Conservation (phyloP, 2,329 filamentous ascomycete species). For the Aspergillus niger region DNA sequence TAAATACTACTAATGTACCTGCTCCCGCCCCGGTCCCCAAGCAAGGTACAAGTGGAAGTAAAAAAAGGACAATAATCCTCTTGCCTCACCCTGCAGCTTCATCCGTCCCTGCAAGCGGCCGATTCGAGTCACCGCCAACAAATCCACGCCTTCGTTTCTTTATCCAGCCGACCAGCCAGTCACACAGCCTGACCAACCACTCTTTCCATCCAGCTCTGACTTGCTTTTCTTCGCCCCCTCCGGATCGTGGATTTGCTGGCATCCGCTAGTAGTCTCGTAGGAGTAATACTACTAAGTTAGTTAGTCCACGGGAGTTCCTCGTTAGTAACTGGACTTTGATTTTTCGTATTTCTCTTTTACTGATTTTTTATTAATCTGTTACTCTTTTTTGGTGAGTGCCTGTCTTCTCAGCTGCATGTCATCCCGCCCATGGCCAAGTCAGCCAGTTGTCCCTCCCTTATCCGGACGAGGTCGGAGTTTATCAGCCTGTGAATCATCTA, state of each 20-base stretch:
- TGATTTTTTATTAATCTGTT: not conserved
- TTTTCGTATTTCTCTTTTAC: constrained; percentile 6
- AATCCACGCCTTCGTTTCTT: not conserved
- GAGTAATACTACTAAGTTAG: no score
- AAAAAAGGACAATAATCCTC: not conserved
- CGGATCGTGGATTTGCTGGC: constrained; percentile 20
- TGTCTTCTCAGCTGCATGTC: constrained; percentile 19
- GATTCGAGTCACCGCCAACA: constrained; percentile 32
- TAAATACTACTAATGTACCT: not conserved
- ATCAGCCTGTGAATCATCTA: constrained; percentile 7
- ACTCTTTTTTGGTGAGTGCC: not conserved
- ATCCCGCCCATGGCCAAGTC: constrained; percentile 17
- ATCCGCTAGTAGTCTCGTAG: constrained; percentile 2
- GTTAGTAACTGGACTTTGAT: constrained; percentile 1
- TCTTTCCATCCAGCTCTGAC: not conserved
- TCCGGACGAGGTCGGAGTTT: constrained; percentile 19
- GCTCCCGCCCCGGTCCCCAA: not conserved
- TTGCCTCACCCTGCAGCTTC: not conserved
- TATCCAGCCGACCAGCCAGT: not conserved
- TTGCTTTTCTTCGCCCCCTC: not conserved
- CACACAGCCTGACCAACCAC: not conserved
- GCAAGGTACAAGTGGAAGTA: not conserved
- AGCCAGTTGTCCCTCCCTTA: constrained; percentile 17
- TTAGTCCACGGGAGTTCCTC: not conserved
- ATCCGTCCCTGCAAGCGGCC: constrained; percentile 31